Conservation (phyloP, 306 rosid species). For the Spatholobus suberectus region DNA sequence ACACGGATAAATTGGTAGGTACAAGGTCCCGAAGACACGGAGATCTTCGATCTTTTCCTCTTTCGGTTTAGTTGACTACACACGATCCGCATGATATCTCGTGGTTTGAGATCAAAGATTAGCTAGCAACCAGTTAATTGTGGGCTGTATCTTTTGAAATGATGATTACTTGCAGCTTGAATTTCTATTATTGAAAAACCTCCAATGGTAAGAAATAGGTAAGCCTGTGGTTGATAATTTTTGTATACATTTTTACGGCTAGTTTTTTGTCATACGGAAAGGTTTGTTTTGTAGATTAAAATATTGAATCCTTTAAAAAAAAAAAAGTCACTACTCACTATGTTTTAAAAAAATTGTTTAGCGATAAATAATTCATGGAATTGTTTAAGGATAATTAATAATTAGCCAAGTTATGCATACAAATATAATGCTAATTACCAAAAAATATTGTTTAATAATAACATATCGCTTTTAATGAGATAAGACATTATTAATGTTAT, state of each 20-base stretch:
- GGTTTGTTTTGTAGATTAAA: too few species aligned
- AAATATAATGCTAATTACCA: neutral
- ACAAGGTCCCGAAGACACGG: conserved; percentile 20
- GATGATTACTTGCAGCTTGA: neutral
- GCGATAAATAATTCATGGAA: neutral
- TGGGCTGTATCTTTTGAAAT: neutral
- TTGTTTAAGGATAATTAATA: neutral
- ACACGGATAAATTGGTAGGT: neutral
- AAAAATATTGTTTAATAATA: neutral
- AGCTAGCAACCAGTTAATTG: neutral
- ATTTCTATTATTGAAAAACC: neutral
- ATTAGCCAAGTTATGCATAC: neutral
- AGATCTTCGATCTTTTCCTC: conserved; percentile 12
- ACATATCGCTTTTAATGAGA: neutral
- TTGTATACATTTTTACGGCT: too few species aligned
- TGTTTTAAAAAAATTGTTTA: neutral
- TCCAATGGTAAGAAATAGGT: too few species aligned
- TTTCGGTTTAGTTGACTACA: conserved; percentile 18
- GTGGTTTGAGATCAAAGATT: neutral
- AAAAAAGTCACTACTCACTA: too few species aligned
- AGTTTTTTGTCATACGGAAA: neutral
- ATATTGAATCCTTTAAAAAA: too few species aligned
- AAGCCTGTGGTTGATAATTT: neutral
- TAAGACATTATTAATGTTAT: neutral
- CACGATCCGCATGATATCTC: neutral